Evolutionary conservation across 1,284 basidiomycete species (phyloP).

Genomic region (Ceratobasidium papillatum): DNA sequence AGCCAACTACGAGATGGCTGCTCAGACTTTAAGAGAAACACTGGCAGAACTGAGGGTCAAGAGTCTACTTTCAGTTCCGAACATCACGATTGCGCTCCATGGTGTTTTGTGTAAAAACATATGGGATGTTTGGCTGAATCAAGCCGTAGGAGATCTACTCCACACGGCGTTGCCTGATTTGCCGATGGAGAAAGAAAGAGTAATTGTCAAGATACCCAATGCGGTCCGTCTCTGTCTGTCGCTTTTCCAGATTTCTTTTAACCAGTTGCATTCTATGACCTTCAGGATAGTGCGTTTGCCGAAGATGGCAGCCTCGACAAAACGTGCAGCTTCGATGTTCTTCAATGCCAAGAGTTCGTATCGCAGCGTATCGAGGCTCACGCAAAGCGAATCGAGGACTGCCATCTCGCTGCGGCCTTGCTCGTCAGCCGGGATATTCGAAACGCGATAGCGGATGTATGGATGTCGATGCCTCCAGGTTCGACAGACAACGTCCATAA

Average conservation of each 20-base stretch:
- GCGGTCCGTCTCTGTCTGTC: not conserved
- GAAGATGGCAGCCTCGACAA: no score
- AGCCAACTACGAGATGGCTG: not conserved
- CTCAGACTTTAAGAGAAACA: not conserved
- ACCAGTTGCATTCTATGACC: no score
- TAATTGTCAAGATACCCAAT: not conserved
- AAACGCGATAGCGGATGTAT: not conserved
- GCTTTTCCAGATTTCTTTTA: not conserved
- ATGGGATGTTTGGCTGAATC: constrained; percentile 25
- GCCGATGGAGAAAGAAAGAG: not conserved
- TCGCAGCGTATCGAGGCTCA: not conserved
- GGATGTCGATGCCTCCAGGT: not conserved
- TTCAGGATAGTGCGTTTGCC: not conserved
- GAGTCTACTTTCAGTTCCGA: not conserved
- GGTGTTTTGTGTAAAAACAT: not conserved
- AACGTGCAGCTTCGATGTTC: not conserved
- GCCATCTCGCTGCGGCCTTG: not conserved
- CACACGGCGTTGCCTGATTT: not conserved
- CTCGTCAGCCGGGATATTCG: constrained; percentile 16
- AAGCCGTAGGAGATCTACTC: not conserved
- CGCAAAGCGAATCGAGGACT: constrained; percentile 4
- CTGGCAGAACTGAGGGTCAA: not conserved
- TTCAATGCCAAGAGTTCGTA: not conserved
- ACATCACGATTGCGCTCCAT: constrained; percentile 11
- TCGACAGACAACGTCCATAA: no score